Evolutionary conservation across 2,329 filamentous ascomycete species (phyloP).

Genomic region (Penicillium sp.): DNA sequence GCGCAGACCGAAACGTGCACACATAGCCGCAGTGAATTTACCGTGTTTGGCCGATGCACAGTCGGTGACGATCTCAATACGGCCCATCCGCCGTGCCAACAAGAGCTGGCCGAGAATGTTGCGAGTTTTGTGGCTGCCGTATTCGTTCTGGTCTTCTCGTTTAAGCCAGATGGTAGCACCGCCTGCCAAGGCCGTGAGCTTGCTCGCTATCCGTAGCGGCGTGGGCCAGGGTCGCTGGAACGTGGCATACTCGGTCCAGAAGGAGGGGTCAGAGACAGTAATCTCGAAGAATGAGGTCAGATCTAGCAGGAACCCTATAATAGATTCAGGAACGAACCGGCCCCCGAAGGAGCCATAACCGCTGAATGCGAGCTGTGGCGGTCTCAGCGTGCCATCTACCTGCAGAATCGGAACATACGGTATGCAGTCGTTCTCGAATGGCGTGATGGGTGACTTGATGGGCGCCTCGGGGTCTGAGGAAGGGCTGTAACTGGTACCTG

Average conservation of each 20-base stretch:
- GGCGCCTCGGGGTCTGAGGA: conserved; percentile 8
- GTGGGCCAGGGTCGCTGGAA: conserved; percentile 19
- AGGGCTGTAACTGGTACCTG: conserved; percentile 11
- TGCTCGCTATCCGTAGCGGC: conserved; percentile 18
- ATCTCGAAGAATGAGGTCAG: conserved; percentile 26
- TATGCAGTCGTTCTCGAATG: conserved; percentile 10
- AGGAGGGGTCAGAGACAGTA: conserved; percentile 24
- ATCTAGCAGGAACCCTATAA: conserved; percentile 26
- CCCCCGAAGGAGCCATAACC: conserved; percentile 28
- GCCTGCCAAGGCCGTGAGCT: conserved; percentile 15
- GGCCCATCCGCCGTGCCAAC: conserved; percentile 22
- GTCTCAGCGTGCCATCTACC: conserved; percentile 18
- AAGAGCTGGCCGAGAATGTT: conserved; percentile 25
- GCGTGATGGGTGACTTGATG: conserved; percentile 7
- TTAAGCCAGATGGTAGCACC: conserved; percentile 29
- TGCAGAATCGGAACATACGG: conserved; percentile 23
- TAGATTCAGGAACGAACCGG: conserved; percentile 28
- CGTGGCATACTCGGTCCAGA: conserved; percentile 26
- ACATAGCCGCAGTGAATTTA: conserved; percentile 23
- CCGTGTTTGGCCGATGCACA: conserved; percentile 27
- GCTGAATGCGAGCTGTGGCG: conserved; percentile 21
- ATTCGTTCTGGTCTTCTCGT: conserved; percentile 24
- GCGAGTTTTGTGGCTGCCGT: conserved; percentile 25
- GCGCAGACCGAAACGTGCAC: conserved; percentile 19
- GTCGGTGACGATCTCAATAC: conserved; percentile 25